Base-by-base conservation (phyloP, 2,329 filamentous ascomycete species). In the Phaeosphaeria sp. region DNA sequence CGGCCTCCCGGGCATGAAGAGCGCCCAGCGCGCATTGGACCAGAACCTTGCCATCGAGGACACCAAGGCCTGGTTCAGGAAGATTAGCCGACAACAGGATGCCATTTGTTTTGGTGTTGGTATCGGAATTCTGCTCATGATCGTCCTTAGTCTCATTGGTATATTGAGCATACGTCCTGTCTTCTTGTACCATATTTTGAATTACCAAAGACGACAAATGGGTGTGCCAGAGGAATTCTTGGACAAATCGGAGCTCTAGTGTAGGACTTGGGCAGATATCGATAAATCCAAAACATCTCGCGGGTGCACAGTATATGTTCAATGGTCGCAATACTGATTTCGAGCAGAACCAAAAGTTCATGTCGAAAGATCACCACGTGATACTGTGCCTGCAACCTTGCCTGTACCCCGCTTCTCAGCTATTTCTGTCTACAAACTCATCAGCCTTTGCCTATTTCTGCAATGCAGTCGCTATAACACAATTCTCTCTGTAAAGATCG, bases 11-110 rank as follows among this genome's bases (percentile, higher is more conserved):
- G 67, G 68, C 2, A 56, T 72, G 59, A 62, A 61, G 56, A 78
- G 78, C 5, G 87, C 86, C 21, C 79, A 86, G 60, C 78, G 80
- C 46, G 80, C 80, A 20, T 53, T 63, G 33, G 73, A 72, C 2
- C 79, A 87, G 73, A 75, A 71, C 58, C 55, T 86, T 42, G 79
- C 79, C 68, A 25, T 82, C 17, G 79, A 79, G 18, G 80, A 85
- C 46, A 61, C 65, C 9, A 71, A 72, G 52, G 69, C 63, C 3
- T 72, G 68, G 67, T 33, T 65, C 3, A 59, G 59, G 33, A 67
- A 67, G 52, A 60, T 72, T 20, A 63, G 59, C 50, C 64, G 57
- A 50, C 72, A 73, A 46, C 65, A 63, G 56, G 67, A 72, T 30
- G 60, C 69, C 2, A 56, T 72, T 1, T 52, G 49, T 2, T 50